phyloP scores from a whole-genome alignment of 1,139 yeast species.

The Candida dubliniensis region DNA sequence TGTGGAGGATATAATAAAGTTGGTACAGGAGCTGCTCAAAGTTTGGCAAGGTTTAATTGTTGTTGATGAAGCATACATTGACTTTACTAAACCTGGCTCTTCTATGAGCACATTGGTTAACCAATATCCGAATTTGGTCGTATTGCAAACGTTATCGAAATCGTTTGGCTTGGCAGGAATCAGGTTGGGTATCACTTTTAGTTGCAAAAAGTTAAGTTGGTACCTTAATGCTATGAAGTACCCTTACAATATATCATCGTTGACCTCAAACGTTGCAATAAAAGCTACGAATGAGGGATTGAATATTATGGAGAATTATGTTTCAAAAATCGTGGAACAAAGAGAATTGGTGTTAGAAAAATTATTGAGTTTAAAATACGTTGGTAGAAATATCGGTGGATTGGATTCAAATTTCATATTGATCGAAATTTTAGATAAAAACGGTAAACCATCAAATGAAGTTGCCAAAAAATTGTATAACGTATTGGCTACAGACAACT shows the following conservation, averaged over 20 bases:
- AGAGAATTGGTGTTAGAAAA: slow-evolving; percentile 53
- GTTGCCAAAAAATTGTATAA: slow-evolving; percentile 68
- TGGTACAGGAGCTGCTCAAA: slow-evolving; percentile 45
- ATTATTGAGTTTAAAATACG: slow-evolving; percentile 54
- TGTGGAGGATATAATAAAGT: slow-evolving; percentile 45
- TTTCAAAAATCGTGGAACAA: slow-evolving; percentile 52
- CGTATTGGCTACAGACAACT: slow-evolving; percentile 65
- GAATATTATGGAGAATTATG: slow-evolving; percentile 55
- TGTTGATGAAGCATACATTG: slow-evolving; percentile 94
- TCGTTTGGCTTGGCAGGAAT: slow-evolving; percentile 97
- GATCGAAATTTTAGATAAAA: slow-evolving; percentile 62
- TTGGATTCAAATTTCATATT: slow-evolving; percentile 82
- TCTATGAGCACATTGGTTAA: slow-evolving; percentile 82
- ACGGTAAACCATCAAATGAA: slow-evolving; percentile 66
- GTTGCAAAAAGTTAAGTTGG: slow-evolving; percentile 57
- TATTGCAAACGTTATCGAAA: slow-evolving; percentile 88
- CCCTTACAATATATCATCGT: slow-evolving; percentile 88
- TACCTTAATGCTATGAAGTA: slow-evolving; percentile 88
- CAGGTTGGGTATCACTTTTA: slow-evolving; percentile 78
- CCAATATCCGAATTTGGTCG: slow-evolving; percentile 79
- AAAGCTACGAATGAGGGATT: slow-evolving; percentile 69
- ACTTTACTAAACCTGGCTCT: slow-evolving; percentile 51
- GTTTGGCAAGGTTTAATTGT: slow-evolving; percentile 79
- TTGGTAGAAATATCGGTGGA: slow-evolving; percentile 84
- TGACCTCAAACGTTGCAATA: slow-evolving; percentile 73